Evolutionary conservation across 768 basidiomycete species (phyloP).

Genomic region (Pulveroboletus sp.): DNA sequence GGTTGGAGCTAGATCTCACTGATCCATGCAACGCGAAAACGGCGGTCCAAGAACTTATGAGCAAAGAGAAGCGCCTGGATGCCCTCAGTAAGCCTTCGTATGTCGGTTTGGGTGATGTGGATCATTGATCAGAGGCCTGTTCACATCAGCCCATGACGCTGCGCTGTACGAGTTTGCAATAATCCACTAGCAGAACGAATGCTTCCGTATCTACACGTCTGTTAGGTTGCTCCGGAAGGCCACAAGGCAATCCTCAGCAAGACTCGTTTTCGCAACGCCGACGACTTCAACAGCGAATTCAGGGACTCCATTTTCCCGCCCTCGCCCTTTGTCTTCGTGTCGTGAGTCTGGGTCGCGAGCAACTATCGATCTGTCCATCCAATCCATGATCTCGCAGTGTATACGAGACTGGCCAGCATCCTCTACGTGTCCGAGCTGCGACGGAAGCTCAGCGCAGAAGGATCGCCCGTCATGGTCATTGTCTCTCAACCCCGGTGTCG

Average conservation of each 20-base stretch:
- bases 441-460: slow-evolving; percentile 31
- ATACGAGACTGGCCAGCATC: slow-evolving; percentile 48
- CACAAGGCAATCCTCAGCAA: slow-evolving; percentile 20
- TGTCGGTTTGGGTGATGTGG: neutral
- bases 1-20: slow-evolving; percentile 48
- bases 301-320: slow-evolving; percentile 13
- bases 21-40: slow-evolving; percentile 45
- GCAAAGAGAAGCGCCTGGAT: slow-evolving; percentile 49
- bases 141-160: slow-evolving; percentile 50
- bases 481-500: slow-evolving; percentile 28
- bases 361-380: neutral
- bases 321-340: slow-evolving; percentile 32
- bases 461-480: slow-evolving; percentile 27
- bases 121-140: neutral
- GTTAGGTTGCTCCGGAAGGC: slow-evolving; percentile 32
- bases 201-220: neutral
- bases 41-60: slow-evolving; percentile 46
- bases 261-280: slow-evolving; percentile 27
- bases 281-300: slow-evolving; percentile 36
- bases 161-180: slow-evolving; percentile 34
- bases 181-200: neutral
- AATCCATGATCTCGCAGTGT: slow-evolving; percentile 29
- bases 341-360: slow-evolving; percentile 17
- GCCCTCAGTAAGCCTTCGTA: slow-evolving; percentile 39
- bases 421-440: slow-evolving; percentile 51